phyloP scores from a whole-genome alignment of 2,329 filamentous ascomycete genomes.

The Cryphonectria japonica region DNA sequence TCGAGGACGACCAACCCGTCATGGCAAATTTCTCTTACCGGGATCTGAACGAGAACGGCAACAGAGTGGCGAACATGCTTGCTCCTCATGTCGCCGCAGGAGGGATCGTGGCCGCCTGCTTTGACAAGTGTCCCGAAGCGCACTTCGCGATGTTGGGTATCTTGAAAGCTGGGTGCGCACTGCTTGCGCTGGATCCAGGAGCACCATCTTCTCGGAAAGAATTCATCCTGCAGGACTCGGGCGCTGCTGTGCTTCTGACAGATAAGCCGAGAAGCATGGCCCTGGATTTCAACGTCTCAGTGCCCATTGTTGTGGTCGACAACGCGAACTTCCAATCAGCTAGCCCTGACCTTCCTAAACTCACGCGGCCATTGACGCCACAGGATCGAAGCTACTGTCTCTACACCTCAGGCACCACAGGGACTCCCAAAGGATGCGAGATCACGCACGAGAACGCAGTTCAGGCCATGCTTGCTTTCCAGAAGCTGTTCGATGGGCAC shows the following conservation, averaged over 20 bases:
- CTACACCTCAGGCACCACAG: slow-evolving; percentile 87
- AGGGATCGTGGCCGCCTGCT: slow-evolving; percentile 73
- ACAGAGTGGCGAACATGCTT: slow-evolving; percentile 72
- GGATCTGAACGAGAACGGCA: slow-evolving; percentile 72
- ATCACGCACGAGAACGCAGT: slow-evolving; percentile 88
- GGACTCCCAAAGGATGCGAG: slow-evolving; percentile 84
- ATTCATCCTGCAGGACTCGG: slow-evolving; percentile 78
- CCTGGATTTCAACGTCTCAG: slow-evolving; percentile 41
- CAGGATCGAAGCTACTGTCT: slow-evolving; percentile 77
- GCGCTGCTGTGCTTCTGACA: slow-evolving; percentile 65
- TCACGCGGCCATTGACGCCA: slow-evolving; percentile 43
- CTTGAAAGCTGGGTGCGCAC: slow-evolving; percentile 79
- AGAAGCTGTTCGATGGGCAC: slow-evolving; percentile 73
- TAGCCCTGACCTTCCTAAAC: slow-evolving; percentile 32
- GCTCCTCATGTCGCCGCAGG: slow-evolving; percentile 54
- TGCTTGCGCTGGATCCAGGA: slow-evolving; percentile 77
- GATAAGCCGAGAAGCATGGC: slow-evolving; percentile 37
- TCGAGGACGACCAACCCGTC: slow-evolving; percentile 50
- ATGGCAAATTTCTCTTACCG: slow-evolving; percentile 71
- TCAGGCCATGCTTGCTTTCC: slow-evolving; percentile 87
- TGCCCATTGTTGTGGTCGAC: slow-evolving; percentile 41
- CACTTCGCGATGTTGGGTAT: slow-evolving; percentile 83
- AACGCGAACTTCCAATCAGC: slow-evolving; percentile 37
- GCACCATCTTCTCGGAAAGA: slow-evolving; percentile 74
- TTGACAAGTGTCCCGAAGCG: slow-evolving; percentile 83